Conservation (phyloP, 345 rosid species). For the Euphorbia lathyris region DNA sequence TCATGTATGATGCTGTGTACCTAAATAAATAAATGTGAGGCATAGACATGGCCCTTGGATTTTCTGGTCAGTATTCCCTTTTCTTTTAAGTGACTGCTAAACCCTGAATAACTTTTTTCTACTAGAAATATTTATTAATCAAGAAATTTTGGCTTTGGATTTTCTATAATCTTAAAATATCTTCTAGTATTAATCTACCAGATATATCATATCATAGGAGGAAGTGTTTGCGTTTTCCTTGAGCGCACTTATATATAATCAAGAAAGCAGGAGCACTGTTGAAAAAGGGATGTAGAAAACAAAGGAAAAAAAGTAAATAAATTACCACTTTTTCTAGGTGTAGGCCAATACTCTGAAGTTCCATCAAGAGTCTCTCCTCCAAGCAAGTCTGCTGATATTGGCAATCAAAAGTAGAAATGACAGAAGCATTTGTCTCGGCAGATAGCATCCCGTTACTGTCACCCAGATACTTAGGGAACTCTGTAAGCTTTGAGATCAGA, state of each 20-base stretch:
- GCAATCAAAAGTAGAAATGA: slow-evolving; percentile 27
- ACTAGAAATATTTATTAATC: background rate
- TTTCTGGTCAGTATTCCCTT: background rate
- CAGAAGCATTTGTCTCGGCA: slow-evolving; percentile 13
- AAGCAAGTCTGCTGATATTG: slow-evolving; percentile 37
- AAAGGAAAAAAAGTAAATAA: background rate
- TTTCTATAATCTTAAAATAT: background rate
- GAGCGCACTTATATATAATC: background rate
- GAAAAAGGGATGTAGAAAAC: background rate
- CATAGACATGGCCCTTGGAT: background rate
- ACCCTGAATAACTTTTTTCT: background rate
- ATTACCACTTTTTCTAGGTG: slow-evolving; percentile 48
- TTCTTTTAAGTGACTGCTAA: background rate
- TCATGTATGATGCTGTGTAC: background rate
- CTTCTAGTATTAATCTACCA: background rate
- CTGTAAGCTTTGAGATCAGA: slow-evolving; percentile 17
- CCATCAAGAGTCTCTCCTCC: slow-evolving; percentile 42
- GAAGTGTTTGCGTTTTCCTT: background rate
- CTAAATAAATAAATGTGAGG: background rate
- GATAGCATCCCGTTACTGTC: slow-evolving; percentile 19
- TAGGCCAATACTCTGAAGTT: slow-evolving; percentile 52
- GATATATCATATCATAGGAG: background rate
- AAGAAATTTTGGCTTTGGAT: background rate
- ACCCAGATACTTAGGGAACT: slow-evolving; percentile 16
- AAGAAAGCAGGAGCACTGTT: background rate